phyloP scores from a whole-genome alignment of 306 rosid species.

The Pyrus bretschneideri region DNA sequence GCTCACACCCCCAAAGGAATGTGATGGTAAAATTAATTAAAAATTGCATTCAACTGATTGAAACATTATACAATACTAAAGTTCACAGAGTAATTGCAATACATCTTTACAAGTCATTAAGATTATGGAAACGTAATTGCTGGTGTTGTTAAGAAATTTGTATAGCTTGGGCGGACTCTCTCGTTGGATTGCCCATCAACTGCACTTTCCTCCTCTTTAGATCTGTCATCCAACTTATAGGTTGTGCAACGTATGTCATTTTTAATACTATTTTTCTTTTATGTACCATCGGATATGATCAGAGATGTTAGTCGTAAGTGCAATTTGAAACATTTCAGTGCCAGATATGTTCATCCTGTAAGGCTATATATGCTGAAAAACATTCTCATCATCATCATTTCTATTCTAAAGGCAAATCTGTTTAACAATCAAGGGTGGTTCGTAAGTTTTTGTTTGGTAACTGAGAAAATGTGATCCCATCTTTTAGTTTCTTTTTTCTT shows the following conservation, averaged over 20 bases:
- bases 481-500: too few species aligned
- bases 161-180: background rate
- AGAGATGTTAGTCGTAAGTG: too few species aligned
- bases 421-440: too few species aligned
- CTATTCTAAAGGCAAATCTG: too few species aligned
- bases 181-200: slow-evolving; percentile 68
- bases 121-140: background rate
- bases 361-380: too few species aligned
- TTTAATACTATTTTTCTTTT: background rate
- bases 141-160: background rate
- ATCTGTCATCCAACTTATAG: slow-evolving; percentile 85
- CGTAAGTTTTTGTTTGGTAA: too few species aligned
- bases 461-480: too few species aligned
- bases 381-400: too few species aligned
- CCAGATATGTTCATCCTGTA: too few species aligned
- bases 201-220: slow-evolving; percentile 87
- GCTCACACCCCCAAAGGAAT: background rate
- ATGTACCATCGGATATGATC: too few species aligned
- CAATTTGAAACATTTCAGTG: too few species aligned
- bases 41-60: background rate
- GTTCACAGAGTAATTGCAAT: background rate
- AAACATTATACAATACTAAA: background rate
- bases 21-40: background rate
- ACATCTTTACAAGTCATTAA: background rate
- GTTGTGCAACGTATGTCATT: slow-evolving; percentile 72